Evolutionary conservation across 352 stramenopile species (phyloP), one percentile per base, ranked within the genome.

Genomic region (Phytopythium oedochilum): DNA sequence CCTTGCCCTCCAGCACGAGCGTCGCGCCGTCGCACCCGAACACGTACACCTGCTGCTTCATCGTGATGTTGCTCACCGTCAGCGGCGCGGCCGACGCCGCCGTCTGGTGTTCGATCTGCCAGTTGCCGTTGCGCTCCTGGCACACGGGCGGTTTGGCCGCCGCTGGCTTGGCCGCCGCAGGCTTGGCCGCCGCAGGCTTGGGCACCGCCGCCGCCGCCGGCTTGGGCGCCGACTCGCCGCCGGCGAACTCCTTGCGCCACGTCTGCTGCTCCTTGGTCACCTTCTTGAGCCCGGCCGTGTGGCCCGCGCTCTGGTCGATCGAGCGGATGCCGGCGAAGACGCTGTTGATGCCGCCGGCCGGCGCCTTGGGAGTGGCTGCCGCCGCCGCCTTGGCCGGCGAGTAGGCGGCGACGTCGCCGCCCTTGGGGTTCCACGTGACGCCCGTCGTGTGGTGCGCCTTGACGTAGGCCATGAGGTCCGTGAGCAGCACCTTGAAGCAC

Each of bases 221-320:
- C 31, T 63, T 28, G 14, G 57, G 57, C 23, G 56, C 44, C 11
- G 60, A n/a, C 7, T 73, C 80, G 22, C 54, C 64, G 5, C 75
- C 84, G 55, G 96, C 85, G 78, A 94, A 98, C 70, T 98, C 96
- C 56, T 96, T 89, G 46, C 94, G 80, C 94, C 94, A 98, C n/a
- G 96, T 98, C 76, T 98, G 94, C 83, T 96, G 88, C 59, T 98
- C 96, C 75, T 97, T 98, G n/a, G 88, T 96, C 47, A 98, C 92
- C 64, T 97, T 97, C 66, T 94, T 95, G 3, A 99, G 70, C 26
- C 95, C 96, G 7, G 90, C 94, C 0, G 96, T 97, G 53, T 94
- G 94, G 11, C 86, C 95, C 39, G 73, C 73, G 64, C 92, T 90
- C 94, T 97, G 86, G 62, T 96, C 91, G 46, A 88, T 88, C 20